Evolutionary conservation across 106 monocot genomes (phyloP), one percentile per base, ranked within the genome.

Genomic region (Dioscorea alata): DNA sequence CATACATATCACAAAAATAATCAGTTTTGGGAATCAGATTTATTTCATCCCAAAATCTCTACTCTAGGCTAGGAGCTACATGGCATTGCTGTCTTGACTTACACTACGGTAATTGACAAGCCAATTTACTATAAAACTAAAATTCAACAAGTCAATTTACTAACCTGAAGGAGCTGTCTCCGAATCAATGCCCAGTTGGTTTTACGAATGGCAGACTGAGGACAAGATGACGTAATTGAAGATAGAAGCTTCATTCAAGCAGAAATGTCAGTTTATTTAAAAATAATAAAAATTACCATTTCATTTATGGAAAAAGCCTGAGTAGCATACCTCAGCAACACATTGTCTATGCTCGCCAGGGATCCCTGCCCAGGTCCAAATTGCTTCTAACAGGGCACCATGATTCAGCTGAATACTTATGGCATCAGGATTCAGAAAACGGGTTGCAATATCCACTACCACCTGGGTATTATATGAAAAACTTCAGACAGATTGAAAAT

Each of bases 361-460:
- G 63, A 99, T 79, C 70, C 91, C 89, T 58, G 83, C 83, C 97
- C 97, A 99, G 23, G 86, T 84, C 85, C 89, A 99, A 66, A 99
- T 74, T 51, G 86, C 82, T 76, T 90, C 84, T 50, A 89, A 79
- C 49, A 92, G 60, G 75, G 81, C 75, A 49, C 81, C 79, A 73
- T 97, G 97, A 87, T 89, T 92, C 61, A 97, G 72, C 71, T 76
- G 82, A 24, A 97, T 85, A 67, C 85, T 80, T 33, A 97, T 75
- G 65, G 82, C 61, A 71, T 83, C 76, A 49, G 71, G 59, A 81
- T 80, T 71, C 67, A 76, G 83, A 60, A 92, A 87, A 12, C 62
- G 75, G 60, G 70, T 67, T 48, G 52, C 74, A 64, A 97, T 78
- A 65, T 97, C 97, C 73, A 91, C 48, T 13, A 63, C 83, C 59